Conservation (phyloP, 306 rosid species). For the Dicorynia guianensis region DNA sequence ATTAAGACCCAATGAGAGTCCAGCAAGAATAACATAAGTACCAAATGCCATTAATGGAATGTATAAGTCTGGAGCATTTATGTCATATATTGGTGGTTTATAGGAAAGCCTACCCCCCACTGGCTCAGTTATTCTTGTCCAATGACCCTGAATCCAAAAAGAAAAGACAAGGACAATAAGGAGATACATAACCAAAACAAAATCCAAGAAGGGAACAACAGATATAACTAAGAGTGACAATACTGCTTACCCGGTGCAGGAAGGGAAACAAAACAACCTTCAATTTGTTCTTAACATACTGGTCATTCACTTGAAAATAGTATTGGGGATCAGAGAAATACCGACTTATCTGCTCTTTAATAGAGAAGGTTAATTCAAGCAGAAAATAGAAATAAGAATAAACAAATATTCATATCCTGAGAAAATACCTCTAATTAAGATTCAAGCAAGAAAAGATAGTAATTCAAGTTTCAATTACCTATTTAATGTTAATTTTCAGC, state of each 20-base stretch:
- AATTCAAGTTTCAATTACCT: slow-evolving; percentile 27
- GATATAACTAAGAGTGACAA: neutral
- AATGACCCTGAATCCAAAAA: slow-evolving; percentile 79
- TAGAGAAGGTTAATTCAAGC: slow-evolving; percentile 14
- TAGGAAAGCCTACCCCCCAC: slow-evolving; percentile 96
- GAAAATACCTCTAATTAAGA: slow-evolving; percentile 4
- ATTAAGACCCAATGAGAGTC: slow-evolving; percentile 89
- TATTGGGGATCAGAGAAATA: slow-evolving; percentile 80
- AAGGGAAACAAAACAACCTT: slow-evolving; percentile 77
- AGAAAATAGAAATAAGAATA: neutral
- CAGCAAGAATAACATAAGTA: slow-evolving; percentile 91
- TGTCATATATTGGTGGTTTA: slow-evolving; percentile 93
- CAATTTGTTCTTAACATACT: slow-evolving; percentile 79
- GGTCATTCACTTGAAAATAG: slow-evolving; percentile 83
- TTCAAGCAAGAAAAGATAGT: neutral
- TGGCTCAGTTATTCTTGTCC: slow-evolving; percentile 98
- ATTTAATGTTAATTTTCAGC: slow-evolving; percentile 4
- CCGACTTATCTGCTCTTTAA: slow-evolving; percentile 63
- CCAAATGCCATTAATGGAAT: slow-evolving; percentile 98
- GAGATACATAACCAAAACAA: slow-evolving; percentile 31
- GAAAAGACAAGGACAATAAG: slow-evolving; percentile 12
- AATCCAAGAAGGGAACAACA: slow-evolving; percentile 20
- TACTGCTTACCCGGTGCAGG: slow-evolving; percentile 65
- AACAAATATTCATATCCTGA: slow-evolving; percentile 9
- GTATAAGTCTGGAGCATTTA: slow-evolving; percentile 96